phyloP scores from a whole-genome alignment of 2,329 filamentous ascomycete genomes.

The Penicillium thymicola region DNA sequence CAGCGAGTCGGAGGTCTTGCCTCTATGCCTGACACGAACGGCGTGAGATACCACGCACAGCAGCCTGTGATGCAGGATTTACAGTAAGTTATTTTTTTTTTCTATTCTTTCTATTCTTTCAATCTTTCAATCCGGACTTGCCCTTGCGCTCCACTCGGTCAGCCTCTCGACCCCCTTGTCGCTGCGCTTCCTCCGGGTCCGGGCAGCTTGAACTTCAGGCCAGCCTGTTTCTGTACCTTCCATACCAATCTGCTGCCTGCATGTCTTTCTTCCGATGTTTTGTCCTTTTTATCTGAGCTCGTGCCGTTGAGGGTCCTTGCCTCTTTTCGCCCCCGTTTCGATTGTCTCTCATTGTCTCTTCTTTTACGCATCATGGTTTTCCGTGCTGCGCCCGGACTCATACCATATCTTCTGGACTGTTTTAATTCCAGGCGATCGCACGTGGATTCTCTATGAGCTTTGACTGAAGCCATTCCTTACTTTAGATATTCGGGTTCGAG shows the following conservation, averaged over 20 bases:
- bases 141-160: slow-evolving; percentile 31
- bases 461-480: slow-evolving; percentile 19
- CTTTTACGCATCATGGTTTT: slow-evolving; percentile 21
- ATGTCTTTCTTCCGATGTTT: slow-evolving; percentile 28
- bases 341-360: slow-evolving; percentile 16
- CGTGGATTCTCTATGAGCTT: slow-evolving; percentile 19
- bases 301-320: slow-evolving; percentile 14
- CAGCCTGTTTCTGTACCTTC: slow-evolving; percentile 27
- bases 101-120: slow-evolving; percentile 33
- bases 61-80: slow-evolving; percentile 51
- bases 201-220: slow-evolving; percentile 32
- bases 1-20: slow-evolving; percentile 51
- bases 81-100: slow-evolving; percentile 50
- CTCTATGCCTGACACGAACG: slow-evolving; percentile 47
- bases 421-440: slow-evolving; percentile 12
- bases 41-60: slow-evolving; percentile 52
- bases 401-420: slow-evolving; percentile 7
- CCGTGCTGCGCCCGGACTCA: slow-evolving; percentile 9
- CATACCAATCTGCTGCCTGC: slow-evolving; percentile 28
- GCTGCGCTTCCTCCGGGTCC: slow-evolving; percentile 29
- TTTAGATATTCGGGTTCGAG: slow-evolving; percentile 51
- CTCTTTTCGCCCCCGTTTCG: slow-evolving; percentile 16
- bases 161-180: slow-evolving; percentile 31
- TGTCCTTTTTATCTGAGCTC: slow-evolving; percentile 16
- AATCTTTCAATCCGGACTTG: slow-evolving; percentile 38